Conservation (phyloP, 2,329 filamentous ascomycete species). For the Metarhizium guizhouense region DNA sequence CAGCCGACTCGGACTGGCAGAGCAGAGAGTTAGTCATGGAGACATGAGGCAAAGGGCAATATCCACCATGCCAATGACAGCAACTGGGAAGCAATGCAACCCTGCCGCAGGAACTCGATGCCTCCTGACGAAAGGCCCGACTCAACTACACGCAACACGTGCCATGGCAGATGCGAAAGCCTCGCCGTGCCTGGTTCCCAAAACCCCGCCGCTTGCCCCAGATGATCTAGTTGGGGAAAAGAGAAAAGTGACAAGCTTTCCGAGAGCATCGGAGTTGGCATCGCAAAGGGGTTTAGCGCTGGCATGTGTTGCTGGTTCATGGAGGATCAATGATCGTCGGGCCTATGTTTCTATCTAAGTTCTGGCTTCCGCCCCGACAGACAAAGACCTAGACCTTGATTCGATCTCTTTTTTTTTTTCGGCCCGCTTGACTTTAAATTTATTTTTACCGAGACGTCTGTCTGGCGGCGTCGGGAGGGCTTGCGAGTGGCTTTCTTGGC, state of each 20-base stretch:
- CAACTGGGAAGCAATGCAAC: conserved; percentile 1
- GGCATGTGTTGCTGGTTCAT: not conserved
- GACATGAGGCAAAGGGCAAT: not conserved
- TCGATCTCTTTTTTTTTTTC: not conserved
- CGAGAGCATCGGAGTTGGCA: not conserved
- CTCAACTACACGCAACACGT: conserved; percentile 6
- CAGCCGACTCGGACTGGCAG: not conserved
- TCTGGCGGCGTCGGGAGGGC: not conserved
- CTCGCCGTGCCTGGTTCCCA: not conserved
- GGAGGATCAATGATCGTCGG: not conserved
- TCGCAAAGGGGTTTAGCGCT: not conserved
- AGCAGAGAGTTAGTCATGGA: not conserved
- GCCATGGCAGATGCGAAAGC: not conserved
- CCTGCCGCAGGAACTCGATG: conserved; percentile 2
- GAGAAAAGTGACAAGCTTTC: not conserved
- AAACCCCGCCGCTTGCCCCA: not conserved
- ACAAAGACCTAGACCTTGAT: not conserved
- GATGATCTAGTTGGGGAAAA: not conserved
- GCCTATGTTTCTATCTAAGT: not conserved
- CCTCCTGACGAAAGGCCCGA: conserved; percentile 11
- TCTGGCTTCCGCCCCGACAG: not conserved
- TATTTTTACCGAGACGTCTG: not conserved
- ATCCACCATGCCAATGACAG: not conserved
- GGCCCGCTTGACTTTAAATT: not conserved
- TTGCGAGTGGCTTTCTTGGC: not conserved